phyloP scores from a whole-genome alignment of 257 asterid genomes.

The Gentiana dahurica region DNA sequence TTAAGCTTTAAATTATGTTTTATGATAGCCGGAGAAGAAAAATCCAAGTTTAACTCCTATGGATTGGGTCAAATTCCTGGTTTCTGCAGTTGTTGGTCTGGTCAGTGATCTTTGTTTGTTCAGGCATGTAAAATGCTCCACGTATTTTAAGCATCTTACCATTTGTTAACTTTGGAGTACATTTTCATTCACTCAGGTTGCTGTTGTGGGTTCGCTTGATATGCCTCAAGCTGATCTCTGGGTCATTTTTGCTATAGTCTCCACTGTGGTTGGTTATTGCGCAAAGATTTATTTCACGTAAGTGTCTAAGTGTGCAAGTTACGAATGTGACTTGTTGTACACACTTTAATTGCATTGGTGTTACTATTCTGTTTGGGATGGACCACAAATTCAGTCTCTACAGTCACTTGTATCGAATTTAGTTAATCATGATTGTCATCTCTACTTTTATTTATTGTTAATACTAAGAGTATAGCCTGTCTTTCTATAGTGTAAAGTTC shows the following conservation, averaged over 20 bases:
- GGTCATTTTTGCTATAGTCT: constrained; percentile 87
- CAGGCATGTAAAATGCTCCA: constrained; percentile 3
- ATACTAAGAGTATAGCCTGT: background rate
- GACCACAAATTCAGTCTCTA: background rate
- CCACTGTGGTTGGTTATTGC: constrained; percentile 92
- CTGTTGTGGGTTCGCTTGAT: constrained; percentile 91
- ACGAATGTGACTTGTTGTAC: background rate
- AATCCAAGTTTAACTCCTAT: constrained; percentile 92
- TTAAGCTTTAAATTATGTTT: constrained; percentile 4
- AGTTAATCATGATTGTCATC: background rate
- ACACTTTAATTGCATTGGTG: background rate
- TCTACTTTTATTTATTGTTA: no score
- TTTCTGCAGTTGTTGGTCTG: constrained; percentile 92
- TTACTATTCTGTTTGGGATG: background rate
- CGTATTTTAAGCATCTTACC: constrained; percentile 1
- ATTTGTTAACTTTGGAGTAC: constrained; percentile 7
- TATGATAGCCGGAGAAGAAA: constrained; percentile 84
- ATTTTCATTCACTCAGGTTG: constrained; percentile 54
- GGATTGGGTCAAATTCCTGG: constrained; percentile 96
- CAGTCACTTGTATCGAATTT: no score
- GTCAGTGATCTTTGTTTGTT: constrained; percentile 38
- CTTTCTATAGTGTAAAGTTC: background rate
- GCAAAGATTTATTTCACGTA: constrained; percentile 98
- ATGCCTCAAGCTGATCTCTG: constrained; percentile 96
- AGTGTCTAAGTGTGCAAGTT: constrained; percentile 6